Evolutionary conservation across 176 grass and related monocot genomes (phyloP), one percentile per base, ranked within the genome.

Genomic region (Rhynchospora breviuscula): DNA sequence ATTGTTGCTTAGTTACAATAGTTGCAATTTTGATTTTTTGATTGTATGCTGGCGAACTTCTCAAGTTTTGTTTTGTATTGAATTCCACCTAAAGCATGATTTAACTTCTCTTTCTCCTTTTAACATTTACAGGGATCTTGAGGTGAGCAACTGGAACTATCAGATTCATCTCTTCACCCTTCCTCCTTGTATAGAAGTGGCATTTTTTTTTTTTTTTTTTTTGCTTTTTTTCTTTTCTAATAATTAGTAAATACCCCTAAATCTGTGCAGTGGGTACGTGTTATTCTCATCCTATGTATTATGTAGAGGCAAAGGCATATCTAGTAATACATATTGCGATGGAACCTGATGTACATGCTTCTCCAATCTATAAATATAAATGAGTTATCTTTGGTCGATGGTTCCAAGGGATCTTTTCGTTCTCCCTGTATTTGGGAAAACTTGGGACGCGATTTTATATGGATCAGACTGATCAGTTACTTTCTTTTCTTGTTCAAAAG

Each of bases 281-380:
- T 78, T 80, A 53, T 80, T 53, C 31, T 73, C 84, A 79, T 86
- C 73, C 59, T 80, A 67, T 79, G 84, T 86, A 86, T 85, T 63
- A 66, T 63, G 74, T 78, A 77, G 70, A 85, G 71, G 84, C 71
- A 85, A 85, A 57, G 43, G 25, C 48, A 78, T 35, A 73, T 63
- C 56, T 81, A 22, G 31, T 61, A 60, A 80, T 80, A 61, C 77
- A 80, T 19, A 6, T 60, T 80, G 77, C 33, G 77, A 74, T 74
- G 70, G 69, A 74, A 48, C 46, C n/a, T 74, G 70, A 21, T 63
- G 57, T 61, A 63, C 63, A 62, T 81, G 56, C 78, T 81, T 81
- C 57, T 81, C 35, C 35, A 22, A 81, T 81, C 4, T 73, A 13
- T 82, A 47, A 29, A 49, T 52, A 33, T 60, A 44, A 63, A 63